Evolutionary conservation across 345 rosid species (phyloP), one percentile per base, ranked within the genome.

Genomic region (Dovyalis caffra): DNA sequence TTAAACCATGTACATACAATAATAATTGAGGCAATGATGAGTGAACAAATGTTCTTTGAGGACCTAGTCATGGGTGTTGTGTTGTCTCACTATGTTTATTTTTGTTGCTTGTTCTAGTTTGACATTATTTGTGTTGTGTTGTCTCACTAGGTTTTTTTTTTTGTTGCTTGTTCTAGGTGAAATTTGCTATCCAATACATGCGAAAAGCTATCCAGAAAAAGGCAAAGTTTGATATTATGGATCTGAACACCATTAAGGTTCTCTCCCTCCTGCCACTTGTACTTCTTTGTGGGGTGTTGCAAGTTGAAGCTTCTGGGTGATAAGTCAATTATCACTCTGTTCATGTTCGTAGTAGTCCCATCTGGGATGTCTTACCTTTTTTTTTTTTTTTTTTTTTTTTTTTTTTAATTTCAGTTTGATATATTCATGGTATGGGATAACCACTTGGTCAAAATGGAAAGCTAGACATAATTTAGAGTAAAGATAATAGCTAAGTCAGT

Each of bases 101-200:
- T 33, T 32, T 69, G 63, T 77, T 56, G 40, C 74, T 68, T 69
- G 40, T 80, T 74, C 78, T 70, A 94, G 98, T n/a, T n/a, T n/a
- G n/a, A n/a, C n/a, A n/a, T n/a, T n/a, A n/a, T n/a, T n/a, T n/a
- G 8, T 74, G 32, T 66, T 62, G 38, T 60, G 49, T 83, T 20
- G 31, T 53, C 63, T 66, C 28, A 43, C 56, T 69, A 51, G 68
- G 35, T 23, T 74, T 29, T 49, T 28, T 10, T 33, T 32, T 69
- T n/a, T n/a, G 63, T 77, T 56, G 40, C 74, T 68, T 69, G 40
- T 80, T 74, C 78, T 70, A 94, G 98, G 98, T 94, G 71, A 94
- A 92, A 83, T 86, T 90, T 87, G 98, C 97, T 23, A 94, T 94
- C 76, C 97, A 92, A 73, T 88, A 66, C 80, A 94, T 94, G 95